These are phyloP conservation scores for Scleroderma citrinum DNA, from an alignment of 768 basidiomycete genomes.

Conservation along the genomic window DNA sequence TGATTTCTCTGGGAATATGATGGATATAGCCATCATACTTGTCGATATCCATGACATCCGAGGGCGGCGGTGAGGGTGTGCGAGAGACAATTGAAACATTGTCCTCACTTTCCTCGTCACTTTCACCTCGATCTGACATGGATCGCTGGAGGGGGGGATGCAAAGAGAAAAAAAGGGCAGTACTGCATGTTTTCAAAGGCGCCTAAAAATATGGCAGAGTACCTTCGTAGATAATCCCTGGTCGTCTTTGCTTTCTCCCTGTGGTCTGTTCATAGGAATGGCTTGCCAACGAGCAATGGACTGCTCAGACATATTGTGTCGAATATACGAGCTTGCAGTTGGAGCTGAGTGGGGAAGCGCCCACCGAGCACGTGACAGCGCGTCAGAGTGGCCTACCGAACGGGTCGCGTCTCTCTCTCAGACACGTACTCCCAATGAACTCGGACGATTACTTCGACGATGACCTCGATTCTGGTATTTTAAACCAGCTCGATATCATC, in stretches of 20 bases:
- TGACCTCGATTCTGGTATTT: constrained; percentile 53
- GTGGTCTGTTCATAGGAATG: constrained; percentile 43
- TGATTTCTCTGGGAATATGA: constrained; percentile 50
- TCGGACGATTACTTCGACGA: constrained; percentile 74
- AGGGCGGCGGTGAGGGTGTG: constrained; percentile 60
- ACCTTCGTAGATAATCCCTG: constrained; percentile 47
- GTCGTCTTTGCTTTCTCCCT: constrained; percentile 20
- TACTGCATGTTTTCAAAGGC: constrained; percentile 39
- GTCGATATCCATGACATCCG: constrained; percentile 48
- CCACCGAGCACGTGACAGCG: constrained; percentile 12
- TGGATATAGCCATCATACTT: constrained; percentile 64
- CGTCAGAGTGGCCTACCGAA: neutral
- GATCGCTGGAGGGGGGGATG: constrained; percentile 57
- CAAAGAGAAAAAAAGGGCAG: constrained; percentile 49
- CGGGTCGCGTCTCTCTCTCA: neutral
- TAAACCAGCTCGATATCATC: constrained; percentile 62
- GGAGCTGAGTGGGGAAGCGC: neutral
- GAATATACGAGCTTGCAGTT: neutral
- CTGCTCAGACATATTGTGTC: constrained; percentile 50
- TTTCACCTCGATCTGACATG: constrained; percentile 33
- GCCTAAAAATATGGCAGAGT: constrained; percentile 50
- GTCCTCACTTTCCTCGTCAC: constrained; percentile 47
- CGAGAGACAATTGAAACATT: constrained; percentile 69
- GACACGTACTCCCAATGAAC: constrained; percentile 45
- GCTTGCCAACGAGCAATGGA: constrained; percentile 70